phyloP scores from a whole-genome alignment of 495 filamentous ascomycete species.

The Venustampulla echinocandica region DNA sequence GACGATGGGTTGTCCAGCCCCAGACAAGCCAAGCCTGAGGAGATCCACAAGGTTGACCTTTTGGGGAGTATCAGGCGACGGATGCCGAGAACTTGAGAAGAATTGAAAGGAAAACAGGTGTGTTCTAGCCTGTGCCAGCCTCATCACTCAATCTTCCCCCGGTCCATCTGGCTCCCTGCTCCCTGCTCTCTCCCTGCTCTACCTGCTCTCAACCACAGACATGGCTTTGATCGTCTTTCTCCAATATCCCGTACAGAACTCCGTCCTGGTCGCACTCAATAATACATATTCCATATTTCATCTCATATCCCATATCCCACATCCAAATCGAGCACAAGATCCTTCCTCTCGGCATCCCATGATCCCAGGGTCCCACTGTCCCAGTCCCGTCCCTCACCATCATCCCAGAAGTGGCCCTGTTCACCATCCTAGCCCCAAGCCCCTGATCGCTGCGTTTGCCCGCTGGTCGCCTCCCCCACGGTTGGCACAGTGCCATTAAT shows the following conservation, averaged over 20 bases:
- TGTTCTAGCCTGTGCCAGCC: background rate
- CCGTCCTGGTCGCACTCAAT: background rate
- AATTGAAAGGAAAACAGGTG: background rate
- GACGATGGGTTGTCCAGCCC: too few relatives aligned
- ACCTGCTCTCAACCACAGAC: background rate
- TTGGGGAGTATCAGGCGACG: background rate
- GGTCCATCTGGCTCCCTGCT: background rate
- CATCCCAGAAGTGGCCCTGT: background rate
- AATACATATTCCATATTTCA: too few relatives aligned
- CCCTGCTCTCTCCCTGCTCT: background rate
- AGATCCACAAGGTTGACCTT: too few relatives aligned
- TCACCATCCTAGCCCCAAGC: constrained; percentile 1
- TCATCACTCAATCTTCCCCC: background rate
- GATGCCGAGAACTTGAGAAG: background rate
- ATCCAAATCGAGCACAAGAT: too few relatives aligned
- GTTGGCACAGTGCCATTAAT: constrained; percentile 8
- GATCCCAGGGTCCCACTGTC: background rate
- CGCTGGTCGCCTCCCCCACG: constrained; percentile 8
- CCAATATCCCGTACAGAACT: background rate
- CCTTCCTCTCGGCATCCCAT: background rate
- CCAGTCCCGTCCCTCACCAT: background rate
- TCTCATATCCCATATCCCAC: too few relatives aligned
- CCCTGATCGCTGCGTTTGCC: constrained; percentile 13
- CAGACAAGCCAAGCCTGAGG: too few relatives aligned
- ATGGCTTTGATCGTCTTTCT: constrained; percentile 1